Percentiles rank a stretch among this genome's conserved stretches.
These are phyloP conservation scores for Sphaerulina vaccinii DNA, from an alignment of 2,329 filamentous ascomycete genomes.

Conservation along the genomic window DNA sequence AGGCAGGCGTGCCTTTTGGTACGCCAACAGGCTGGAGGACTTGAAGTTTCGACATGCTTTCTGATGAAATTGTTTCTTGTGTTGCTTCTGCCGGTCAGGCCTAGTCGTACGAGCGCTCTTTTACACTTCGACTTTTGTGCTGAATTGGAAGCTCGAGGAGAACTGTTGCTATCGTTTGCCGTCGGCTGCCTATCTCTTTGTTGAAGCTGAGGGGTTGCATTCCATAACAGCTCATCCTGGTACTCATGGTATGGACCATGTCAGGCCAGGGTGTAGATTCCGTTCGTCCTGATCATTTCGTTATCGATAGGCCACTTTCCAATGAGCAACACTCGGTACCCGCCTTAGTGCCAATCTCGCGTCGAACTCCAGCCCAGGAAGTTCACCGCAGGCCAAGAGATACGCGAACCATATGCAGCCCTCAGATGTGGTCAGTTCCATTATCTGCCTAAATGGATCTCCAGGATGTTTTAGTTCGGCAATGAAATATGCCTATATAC, in stretches of 20 bases:
- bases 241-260: neutral
- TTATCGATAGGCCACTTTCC: no score
- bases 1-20: conserved; percentile 9
- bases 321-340: no score
- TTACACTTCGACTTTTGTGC: no score
- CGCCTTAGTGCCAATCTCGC: no score
- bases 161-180: neutral
- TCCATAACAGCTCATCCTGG: neutral
- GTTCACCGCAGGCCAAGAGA: no score
- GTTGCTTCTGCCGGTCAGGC: neutral
- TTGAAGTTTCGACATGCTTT: neutral
- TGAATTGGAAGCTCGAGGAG: no score
- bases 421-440: neutral
- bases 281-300: no score
- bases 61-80: neutral
- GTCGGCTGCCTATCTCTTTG: neutral
- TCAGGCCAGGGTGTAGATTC: neutral
- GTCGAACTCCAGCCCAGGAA: no score
- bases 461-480: neutral
- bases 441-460: neutral
- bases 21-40: conserved; percentile 9
- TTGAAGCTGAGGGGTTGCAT: neutral
- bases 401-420: neutral
- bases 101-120: neutral
- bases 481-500: no score